Conservation (phyloP, 208 protist genomes). For the Angomonas deanei region DNA sequence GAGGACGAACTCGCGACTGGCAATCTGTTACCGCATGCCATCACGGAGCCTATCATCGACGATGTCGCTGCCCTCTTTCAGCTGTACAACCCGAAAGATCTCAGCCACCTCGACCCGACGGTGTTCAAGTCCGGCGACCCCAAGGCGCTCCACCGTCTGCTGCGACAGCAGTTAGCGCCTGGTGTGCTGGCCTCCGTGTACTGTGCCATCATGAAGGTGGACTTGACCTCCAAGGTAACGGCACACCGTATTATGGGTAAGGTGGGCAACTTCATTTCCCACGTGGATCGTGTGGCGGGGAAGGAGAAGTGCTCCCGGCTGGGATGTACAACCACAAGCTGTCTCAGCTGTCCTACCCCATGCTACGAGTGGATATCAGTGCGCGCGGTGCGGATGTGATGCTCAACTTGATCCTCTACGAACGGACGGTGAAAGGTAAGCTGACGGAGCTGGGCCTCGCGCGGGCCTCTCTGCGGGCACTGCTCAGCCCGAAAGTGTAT, state of each 20-base stretch:
- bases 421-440: conserved; percentile 21
- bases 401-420: conserved; percentile 34
- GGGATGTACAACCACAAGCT: conserved; percentile 24
- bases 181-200: conserved; percentile 64
- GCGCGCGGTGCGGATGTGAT: conserved; percentile 10
- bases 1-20: background rate
- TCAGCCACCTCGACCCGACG: conserved; percentile 43
- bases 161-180: conserved; percentile 61
- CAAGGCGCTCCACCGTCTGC: conserved; percentile 29
- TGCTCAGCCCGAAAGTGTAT: conserved; percentile 67
- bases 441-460: conserved; percentile 31
- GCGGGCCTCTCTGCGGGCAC: conserved; percentile 56
- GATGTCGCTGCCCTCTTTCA: conserved; percentile 59
- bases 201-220: conserved; percentile 35
- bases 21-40: background rate
- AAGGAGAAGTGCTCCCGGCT: conserved; percentile 17
- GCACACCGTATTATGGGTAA: background rate
- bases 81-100: conserved; percentile 61
- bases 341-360: conserved; percentile 29
- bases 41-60: conserved; percentile 44
- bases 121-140: conserved; percentile 37
- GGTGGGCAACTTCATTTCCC: background rate
- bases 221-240: background rate
- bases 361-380: conserved; percentile 52
- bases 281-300: background rate